phyloP scores from a whole-genome alignment of 108 stramenopile genomes.

The Ochromonas danica region DNA sequence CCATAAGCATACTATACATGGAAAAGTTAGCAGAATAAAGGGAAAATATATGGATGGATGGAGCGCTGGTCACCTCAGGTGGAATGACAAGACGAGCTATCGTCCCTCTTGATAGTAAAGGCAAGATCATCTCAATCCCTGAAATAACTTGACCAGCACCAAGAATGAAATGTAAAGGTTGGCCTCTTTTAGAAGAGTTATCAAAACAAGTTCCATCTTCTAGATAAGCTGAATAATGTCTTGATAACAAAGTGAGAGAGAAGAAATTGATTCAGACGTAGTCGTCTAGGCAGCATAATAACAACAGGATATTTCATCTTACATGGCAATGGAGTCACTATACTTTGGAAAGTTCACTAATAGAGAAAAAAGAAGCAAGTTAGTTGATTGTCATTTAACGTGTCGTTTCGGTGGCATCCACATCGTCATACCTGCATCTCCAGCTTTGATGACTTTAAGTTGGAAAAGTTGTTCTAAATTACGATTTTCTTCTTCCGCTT shows the following conservation, averaged over 20 bases:
- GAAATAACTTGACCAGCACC: slow-evolving; percentile 58
- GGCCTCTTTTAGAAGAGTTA: slow-evolving; percentile 45
- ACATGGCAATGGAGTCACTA: neutral
- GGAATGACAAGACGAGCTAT: slow-evolving; percentile 66
- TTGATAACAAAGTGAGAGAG: neutral
- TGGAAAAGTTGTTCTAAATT: neutral
- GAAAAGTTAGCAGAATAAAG: neutral
- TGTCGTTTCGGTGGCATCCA: neutral
- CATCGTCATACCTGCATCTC: too few relatives aligned
- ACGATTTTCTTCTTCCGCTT: neutral
- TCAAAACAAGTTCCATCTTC: slow-evolving; percentile 50
- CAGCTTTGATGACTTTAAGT: slow-evolving; percentile 8
- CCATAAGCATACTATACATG: slow-evolving; percentile 66
- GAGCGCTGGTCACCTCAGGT: slow-evolving; percentile 38
- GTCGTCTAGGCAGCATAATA: neutral
- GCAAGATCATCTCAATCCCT: slow-evolving; percentile 58
- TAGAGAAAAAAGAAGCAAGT: neutral
- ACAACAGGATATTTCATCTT: neutral
- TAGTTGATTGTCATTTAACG: neutral
- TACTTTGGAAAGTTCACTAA: neutral
- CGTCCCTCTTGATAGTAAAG: slow-evolving; percentile 58
- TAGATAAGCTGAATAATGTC: slow-evolving; percentile 19
- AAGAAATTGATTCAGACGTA: neutral
- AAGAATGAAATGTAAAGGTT: slow-evolving; percentile 54
- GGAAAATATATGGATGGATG: too few relatives aligned